A percentile compares a stretch with the other conserved stretches of the same genome.
Evolutionary conservation across 225 moss, liverwort and hornwort genomes (phyloP).

Genomic region (Sphagnum contortum): DNA sequence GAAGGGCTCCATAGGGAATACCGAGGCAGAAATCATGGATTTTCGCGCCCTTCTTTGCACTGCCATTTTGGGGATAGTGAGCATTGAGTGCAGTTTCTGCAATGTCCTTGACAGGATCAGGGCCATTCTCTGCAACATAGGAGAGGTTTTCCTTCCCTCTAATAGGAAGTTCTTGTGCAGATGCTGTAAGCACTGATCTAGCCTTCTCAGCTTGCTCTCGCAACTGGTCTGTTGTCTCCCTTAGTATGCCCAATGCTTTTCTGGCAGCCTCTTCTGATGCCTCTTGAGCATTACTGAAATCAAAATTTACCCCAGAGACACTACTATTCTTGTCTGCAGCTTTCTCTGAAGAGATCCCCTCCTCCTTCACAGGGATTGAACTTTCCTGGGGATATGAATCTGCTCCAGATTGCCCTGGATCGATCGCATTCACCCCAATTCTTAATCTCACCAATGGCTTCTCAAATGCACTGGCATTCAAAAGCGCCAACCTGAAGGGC

Average conservation of each 20-base stretch:
- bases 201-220: conserved; percentile 76
- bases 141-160: conserved; percentile 73
- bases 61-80: conserved; percentile 50
- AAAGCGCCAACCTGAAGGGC: too few species aligned
- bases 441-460: too few species aligned
- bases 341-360: too few species aligned
- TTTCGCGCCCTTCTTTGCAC: conserved; percentile 52
- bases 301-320: too few species aligned
- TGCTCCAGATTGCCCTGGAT: too few species aligned
- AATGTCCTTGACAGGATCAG: conserved; percentile 85
- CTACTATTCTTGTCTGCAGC: too few species aligned
- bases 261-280: too few species aligned
- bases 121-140: conserved; percentile 71
- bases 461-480: too few species aligned
- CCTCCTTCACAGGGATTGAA: too few species aligned
- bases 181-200: conserved; percentile 44
- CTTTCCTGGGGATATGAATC: too few species aligned
- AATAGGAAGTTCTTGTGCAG: conserved; percentile 68
- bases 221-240: conserved; percentile 84
- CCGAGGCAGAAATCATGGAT: conserved; percentile 98
- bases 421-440: too few species aligned
- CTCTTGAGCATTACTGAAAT: too few species aligned
- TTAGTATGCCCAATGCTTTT: conserved; percentile 27
- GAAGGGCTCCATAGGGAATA: conserved; percentile 70
- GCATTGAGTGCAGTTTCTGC: conserved; percentile 81